Percentiles rank a stretch among this genome's conserved stretches.
These are phyloP conservation scores for Hura crepitans DNA, from an alignment of 441 rosid species.

Conservation along the genomic window DNA sequence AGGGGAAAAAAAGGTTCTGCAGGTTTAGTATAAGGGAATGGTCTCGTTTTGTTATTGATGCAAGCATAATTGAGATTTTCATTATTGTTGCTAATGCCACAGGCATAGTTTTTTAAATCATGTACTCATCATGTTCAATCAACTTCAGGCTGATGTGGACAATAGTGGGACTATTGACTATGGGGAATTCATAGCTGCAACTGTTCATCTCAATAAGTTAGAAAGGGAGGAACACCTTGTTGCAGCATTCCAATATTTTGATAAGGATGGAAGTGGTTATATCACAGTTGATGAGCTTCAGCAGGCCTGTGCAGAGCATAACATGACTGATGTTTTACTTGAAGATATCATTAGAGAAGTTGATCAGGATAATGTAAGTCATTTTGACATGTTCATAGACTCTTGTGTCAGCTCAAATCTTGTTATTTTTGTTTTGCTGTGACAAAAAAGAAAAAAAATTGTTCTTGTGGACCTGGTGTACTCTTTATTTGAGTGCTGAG, in stretches of 20 bases:
- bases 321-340: slow-evolving; percentile 81
- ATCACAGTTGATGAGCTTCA: slow-evolving; percentile 97
- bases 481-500: not conserved
- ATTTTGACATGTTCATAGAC: slow-evolving; percentile 1
- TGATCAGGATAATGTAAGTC: slow-evolving; percentile 88
- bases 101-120: not conserved
- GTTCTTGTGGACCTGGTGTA: not conserved
- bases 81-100: too few relatives aligned
- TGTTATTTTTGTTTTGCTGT: not conserved
- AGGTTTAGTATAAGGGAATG: not conserved
- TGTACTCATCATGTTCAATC: not conserved
- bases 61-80: not conserved
- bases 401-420: not conserved
- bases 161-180: slow-evolving; percentile 96
- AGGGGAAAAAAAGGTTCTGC: not conserved
- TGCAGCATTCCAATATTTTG: slow-evolving; percentile 91
- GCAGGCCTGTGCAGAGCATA: slow-evolving; percentile 88
- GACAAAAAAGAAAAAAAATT: not conserved
- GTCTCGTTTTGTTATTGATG: not conserved
- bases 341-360: slow-evolving; percentile 92
- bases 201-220: slow-evolving; percentile 88
- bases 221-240: slow-evolving; percentile 98
- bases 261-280: slow-evolving; percentile 94
- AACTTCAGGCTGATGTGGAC: slow-evolving; percentile 89
- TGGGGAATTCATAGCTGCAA: slow-evolving; percentile 94